These are phyloP conservation scores for Geranium rotundifolium DNA, from an alignment of 345 rosid species.

Conservation along the genomic window DNA sequence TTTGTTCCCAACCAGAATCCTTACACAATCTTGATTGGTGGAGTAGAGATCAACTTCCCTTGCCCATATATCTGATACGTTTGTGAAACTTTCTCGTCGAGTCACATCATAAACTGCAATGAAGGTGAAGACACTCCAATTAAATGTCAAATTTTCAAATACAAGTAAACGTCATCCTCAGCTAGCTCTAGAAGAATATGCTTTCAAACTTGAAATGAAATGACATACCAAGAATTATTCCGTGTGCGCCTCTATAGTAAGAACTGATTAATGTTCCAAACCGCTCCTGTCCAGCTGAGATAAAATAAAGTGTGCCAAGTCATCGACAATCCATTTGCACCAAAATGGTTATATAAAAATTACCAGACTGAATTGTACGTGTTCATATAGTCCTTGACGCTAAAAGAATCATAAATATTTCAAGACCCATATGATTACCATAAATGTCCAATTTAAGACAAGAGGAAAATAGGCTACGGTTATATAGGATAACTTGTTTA, in stretches of 20 bases:
- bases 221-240: constrained; percentile 78
- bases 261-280: constrained; percentile 77
- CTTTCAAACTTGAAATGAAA: neutral
- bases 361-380: too few relatives aligned
- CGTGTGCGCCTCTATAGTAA: constrained; percentile 91
- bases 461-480: too few relatives aligned
- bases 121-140: too few relatives aligned
- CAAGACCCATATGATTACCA: too few relatives aligned
- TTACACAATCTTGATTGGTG: constrained; percentile 61
- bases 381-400: too few relatives aligned
- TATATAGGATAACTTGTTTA: too few relatives aligned
- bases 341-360: too few relatives aligned
- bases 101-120: constrained; percentile 78
- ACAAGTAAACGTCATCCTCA: neutral
- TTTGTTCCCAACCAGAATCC: constrained; percentile 78
- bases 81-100: constrained; percentile 60
- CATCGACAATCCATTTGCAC: neutral
- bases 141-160: neutral
- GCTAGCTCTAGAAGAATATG: too few relatives aligned
- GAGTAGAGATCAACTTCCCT: constrained; percentile 80
- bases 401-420: too few relatives aligned
- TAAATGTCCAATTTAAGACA: too few relatives aligned
- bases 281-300: constrained; percentile 94
- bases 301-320: constrained; percentile 9
- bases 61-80: constrained; percentile 74